Evolutionary conservation across 495 filamentous ascomycete genomes (phyloP).

Genomic region (Neurospora pannonica): DNA sequence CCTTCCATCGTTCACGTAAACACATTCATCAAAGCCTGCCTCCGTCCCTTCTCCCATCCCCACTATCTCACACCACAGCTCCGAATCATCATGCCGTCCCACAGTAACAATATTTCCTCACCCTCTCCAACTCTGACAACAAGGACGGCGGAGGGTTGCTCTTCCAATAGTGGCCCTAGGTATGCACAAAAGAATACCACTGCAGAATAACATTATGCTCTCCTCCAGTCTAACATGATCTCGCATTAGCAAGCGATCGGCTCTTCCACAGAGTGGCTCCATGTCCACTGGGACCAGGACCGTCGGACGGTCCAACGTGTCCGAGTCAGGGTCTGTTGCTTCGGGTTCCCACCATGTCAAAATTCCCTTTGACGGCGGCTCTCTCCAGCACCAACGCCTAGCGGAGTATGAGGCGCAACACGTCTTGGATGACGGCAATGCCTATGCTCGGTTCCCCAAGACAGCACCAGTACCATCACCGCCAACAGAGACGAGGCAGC

Average conservation of each 20-base stretch:
- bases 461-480: background rate
- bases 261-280: background rate
- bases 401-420: no score
- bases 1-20: no score
- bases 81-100: no score
- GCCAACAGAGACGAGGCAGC: background rate
- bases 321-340: background rate
- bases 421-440: background rate
- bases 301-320: background rate
- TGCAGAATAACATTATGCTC: no score
- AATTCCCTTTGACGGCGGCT: background rate
- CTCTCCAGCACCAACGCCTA: background rate
- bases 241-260: background rate
- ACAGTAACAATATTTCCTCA: no score
- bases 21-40: no score
- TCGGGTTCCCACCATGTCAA: background rate
- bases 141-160: no score
- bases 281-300: background rate
- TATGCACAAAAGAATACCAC: background rate
- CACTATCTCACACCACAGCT: no score
- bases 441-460: background rate
- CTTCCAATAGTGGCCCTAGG: no score
- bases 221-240: no score
- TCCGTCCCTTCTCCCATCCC: no score
- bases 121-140: no score